Conservation (phyloP, 768 basidiomycete species). For the Myochromella boudieri region DNA sequence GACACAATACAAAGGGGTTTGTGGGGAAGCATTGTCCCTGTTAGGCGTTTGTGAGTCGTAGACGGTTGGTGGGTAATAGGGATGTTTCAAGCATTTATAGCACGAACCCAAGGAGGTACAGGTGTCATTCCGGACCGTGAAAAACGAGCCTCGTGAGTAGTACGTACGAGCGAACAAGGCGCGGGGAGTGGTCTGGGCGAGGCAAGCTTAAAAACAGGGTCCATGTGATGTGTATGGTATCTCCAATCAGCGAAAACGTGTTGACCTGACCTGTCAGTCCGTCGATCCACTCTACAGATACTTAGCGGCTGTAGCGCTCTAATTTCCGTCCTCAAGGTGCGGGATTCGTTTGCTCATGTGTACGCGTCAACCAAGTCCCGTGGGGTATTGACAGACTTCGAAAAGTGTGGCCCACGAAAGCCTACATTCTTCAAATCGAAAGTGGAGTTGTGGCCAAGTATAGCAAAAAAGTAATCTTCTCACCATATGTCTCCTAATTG, state of each 20-base stretch:
- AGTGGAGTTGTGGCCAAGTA: too few relatives aligned
- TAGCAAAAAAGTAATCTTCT: too few relatives aligned
- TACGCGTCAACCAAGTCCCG: not conserved
- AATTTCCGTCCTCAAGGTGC: too few relatives aligned
- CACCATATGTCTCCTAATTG: conserved; percentile 1
- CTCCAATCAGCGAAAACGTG: not conserved
- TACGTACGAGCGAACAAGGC: conserved; percentile 1
- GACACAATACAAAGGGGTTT: conserved; percentile 7
- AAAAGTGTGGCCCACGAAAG: too few relatives aligned
- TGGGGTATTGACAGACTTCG: too few relatives aligned
- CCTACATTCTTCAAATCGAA: too few relatives aligned
- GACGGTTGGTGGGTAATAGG: not conserved
- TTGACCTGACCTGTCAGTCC: not conserved
- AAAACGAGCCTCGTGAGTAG: conserved; percentile 12
- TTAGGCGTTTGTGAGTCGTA: not conserved
- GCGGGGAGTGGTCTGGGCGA: not conserved
- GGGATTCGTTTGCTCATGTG: not conserved
- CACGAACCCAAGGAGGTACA: too few relatives aligned
- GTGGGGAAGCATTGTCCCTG: too few relatives aligned
- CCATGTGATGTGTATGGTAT: conserved; percentile 11
- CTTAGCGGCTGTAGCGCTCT: too few relatives aligned
- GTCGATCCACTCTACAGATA: too few relatives aligned
- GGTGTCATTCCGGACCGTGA: too few relatives aligned
- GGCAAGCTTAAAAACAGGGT: not conserved
- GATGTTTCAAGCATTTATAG: not conserved